Evolutionary conservation across 2,329 filamentous ascomycete species (phyloP), one percentile per base, ranked within the genome.

Genomic region (Trichophyton mentagrophytes): DNA sequence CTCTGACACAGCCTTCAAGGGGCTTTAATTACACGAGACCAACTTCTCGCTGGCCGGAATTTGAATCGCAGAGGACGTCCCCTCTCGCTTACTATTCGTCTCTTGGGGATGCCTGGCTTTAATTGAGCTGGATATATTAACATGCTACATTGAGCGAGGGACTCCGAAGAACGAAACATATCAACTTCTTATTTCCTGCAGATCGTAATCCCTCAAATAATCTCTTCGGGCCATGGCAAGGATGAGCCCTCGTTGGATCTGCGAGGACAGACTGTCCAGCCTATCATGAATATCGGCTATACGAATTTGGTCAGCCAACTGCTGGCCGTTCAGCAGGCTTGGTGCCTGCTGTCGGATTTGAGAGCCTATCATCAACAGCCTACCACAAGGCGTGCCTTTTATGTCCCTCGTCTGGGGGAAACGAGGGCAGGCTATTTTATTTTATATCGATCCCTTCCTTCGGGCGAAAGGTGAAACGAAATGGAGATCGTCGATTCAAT

Each of bases 151-250:
- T 22, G 11, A 27, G 46, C 8, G 20, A 27, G 46, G 15, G 13
- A 51, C 20, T 25, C 46, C 22, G 46, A 51, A 22, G 22, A 51
- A 51, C 46, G 46, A 51, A 51, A 51, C 46, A 27, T 51, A 51
- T 51, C 46, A 27, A 51, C 46, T 51, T 30, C 46, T 51, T 51
- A 27, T 25, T 51, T 25, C 46, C 9, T 51, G 46, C 46, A 27
- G 51, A 55, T 55, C 51, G 51, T 33, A 38, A 55, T 55, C 51
- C 51, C 51, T 55, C 51, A 55, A 36, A 55, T 55, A n/a, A 36
- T n/a, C 51, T n/a, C 51, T 7, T 55, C 51, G 51, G 33, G 51
- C 27, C 15, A 55, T 38, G 20, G 17, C 51, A 55, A 55, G 51
- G 51, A 55, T 55, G 4, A 11, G 8, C 9, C 8, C 33, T 25